Percentiles rank a stretch among this genome's conserved stretches.
Conservation (phyloP, 371 early-diverging fungal genomes). For the Saksenaea oblongispora region DNA sequence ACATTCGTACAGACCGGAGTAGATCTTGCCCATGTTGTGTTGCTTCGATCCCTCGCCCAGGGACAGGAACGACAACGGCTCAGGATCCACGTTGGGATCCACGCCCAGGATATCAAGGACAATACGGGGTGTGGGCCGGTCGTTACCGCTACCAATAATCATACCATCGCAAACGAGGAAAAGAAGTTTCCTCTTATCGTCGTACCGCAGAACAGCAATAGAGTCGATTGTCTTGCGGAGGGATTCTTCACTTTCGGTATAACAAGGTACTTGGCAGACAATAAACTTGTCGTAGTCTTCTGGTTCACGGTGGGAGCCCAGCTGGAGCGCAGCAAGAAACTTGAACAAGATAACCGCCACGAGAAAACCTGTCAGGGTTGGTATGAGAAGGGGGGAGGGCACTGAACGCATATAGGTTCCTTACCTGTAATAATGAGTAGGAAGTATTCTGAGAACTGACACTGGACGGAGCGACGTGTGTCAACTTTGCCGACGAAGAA, state of each 20-base stretch:
- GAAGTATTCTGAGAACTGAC: constrained; percentile 85
- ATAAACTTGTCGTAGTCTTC: constrained; percentile 92
- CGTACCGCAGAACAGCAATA: constrained; percentile 64
- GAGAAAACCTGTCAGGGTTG: constrained; percentile 49
- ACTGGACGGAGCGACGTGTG: constrained; percentile 72
- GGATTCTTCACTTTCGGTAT: constrained; percentile 96
- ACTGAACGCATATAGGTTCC: no score
- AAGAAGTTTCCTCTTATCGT: constrained; percentile 72
- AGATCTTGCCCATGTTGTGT: constrained; percentile 89
- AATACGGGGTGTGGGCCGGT: constrained; percentile 87
- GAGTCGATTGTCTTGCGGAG: constrained; percentile 92
- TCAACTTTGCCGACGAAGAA: constrained; percentile 89
- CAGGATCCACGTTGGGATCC: constrained; percentile 78
- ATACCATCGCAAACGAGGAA: constrained; percentile 86
- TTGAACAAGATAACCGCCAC: constrained; percentile 88
- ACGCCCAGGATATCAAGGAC: constrained; percentile 84
- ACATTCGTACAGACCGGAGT: constrained; percentile 85
- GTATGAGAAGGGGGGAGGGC: no score
- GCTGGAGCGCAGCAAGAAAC: constrained; percentile 89
- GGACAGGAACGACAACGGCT: constrained; percentile 85
- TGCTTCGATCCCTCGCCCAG: constrained; percentile 85
- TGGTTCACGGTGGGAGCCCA: constrained; percentile 77
- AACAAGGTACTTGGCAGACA: constrained; percentile 90
- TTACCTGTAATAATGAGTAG: constrained; percentile 65
- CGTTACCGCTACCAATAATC: constrained; percentile 90